Evolutionary conservation across 2,329 filamentous ascomycete species (phyloP).

Genomic region (Aspergillus alliaceus): DNA sequence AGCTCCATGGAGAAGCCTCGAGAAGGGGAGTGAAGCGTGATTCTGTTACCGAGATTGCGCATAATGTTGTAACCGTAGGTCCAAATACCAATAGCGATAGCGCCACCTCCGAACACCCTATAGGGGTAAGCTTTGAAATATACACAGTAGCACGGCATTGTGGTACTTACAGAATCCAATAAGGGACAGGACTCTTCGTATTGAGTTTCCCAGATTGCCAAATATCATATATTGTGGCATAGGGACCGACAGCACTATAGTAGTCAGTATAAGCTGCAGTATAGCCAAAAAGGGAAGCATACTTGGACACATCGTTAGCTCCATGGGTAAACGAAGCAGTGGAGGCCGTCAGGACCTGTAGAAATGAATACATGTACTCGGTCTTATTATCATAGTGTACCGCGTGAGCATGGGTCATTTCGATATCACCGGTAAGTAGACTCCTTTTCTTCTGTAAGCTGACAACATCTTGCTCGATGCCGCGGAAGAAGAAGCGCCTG

Average conservation of each 20-base stretch:
- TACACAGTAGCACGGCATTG: neutral
- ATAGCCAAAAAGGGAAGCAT: neutral
- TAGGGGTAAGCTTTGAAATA: neutral
- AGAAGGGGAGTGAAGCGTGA: slow-evolving; percentile 19
- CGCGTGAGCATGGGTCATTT: slow-evolving; percentile 17
- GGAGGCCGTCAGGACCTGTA: slow-evolving; percentile 17
- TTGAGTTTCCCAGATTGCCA: slow-evolving; percentile 9
- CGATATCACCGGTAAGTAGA: slow-evolving; percentile 16
- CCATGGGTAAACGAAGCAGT: slow-evolving; percentile 19
- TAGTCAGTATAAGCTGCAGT: neutral
- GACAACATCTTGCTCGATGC: slow-evolving; percentile 18
- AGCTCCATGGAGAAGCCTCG: slow-evolving; percentile 22
- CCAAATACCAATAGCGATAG: slow-evolving; percentile 18
- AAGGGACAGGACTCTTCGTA: slow-evolving; percentile 14
- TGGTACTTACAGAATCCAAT: slow-evolving; percentile 18
- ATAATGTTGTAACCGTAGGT: slow-evolving; percentile 23
- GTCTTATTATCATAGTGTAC: slow-evolving; percentile 16
- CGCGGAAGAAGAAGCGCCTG: slow-evolving; percentile 15
- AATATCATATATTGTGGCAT: slow-evolving; percentile 19
- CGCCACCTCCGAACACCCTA: slow-evolving; percentile 17
- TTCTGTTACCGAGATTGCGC: slow-evolving; percentile 19
- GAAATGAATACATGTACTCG: slow-evolving; percentile 21
- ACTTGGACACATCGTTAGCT: slow-evolving; percentile 22
- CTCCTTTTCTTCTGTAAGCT: slow-evolving; percentile 17
- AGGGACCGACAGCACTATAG: slow-evolving; percentile 17